phyloP scores from a whole-genome alignment of 179 eudicot genomes.

The Heliamphora pulchella region DNA sequence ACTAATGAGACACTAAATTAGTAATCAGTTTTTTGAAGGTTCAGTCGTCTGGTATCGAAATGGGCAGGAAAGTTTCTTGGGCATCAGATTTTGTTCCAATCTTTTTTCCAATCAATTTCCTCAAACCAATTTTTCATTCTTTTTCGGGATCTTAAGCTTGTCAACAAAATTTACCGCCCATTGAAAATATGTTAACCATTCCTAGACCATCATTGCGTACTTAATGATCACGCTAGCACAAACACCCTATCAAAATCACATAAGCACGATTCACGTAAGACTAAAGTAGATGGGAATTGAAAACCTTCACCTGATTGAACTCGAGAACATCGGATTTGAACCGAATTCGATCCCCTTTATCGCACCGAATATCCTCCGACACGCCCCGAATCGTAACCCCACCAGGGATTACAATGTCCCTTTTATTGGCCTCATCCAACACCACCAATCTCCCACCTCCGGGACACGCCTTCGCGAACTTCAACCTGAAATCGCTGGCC shows the following conservation, averaged over 20 bases:
- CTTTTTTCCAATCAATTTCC: background rate
- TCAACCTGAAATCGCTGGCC: conserved; percentile 69
- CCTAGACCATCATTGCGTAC: no score
- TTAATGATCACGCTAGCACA: no score
- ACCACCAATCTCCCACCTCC: background rate
- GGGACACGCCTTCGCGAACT: conserved; percentile 44
- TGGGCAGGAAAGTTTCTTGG: background rate
- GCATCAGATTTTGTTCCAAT: background rate
- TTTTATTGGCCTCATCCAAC: conserved; percentile 39
- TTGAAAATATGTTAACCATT: background rate
- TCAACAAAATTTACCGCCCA: background rate
- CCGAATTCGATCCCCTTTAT: conserved; percentile 87
- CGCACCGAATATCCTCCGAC: conserved; percentile 65
- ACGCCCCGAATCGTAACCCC: conserved; percentile 43
- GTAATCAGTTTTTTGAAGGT: background rate
- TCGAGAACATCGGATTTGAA: conserved; percentile 85
- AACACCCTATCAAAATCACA: no score
- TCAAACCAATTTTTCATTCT: no score
- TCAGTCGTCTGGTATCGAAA: background rate
- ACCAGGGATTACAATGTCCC: conserved; percentile 61
- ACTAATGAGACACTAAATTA: background rate
- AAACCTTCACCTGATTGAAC: conserved; percentile 64
- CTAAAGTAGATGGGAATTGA: no score
- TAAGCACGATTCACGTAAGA: no score
- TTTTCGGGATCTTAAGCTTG: background rate